A percentile compares a stretch with the other conserved stretches of the same genome.
Conservation (phyloP, 2,329 filamentous ascomycete genomes). For the Talaromyces amestolkiae region DNA sequence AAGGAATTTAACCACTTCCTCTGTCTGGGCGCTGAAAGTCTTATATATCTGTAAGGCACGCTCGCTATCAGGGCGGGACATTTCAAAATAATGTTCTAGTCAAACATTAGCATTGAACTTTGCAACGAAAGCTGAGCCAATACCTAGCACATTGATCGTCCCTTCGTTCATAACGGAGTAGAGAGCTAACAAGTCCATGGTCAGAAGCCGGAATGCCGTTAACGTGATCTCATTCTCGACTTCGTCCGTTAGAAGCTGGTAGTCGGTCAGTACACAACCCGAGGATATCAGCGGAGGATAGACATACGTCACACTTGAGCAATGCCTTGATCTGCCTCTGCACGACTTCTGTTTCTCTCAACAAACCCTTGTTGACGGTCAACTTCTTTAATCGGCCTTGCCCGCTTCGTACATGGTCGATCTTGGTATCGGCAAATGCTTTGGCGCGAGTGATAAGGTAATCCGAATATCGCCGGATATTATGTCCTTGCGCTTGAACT, state of each 20-base stretch:
- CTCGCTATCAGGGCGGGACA: slow-evolving; percentile 92
- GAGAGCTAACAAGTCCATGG: slow-evolving; percentile 81
- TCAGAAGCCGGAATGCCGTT: slow-evolving; percentile 86
- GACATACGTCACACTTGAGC: slow-evolving; percentile 80
- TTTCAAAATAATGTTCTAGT: slow-evolving; percentile 92
- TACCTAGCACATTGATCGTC: slow-evolving; percentile 92
- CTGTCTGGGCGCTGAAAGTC: slow-evolving; percentile 85
- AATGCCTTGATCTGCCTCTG: slow-evolving; percentile 84
- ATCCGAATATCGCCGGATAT: slow-evolving; percentile 86
- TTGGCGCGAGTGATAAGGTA: slow-evolving; percentile 81
- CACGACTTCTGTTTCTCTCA: slow-evolving; percentile 87
- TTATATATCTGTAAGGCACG: slow-evolving; percentile 89
- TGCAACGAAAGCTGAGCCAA: slow-evolving; percentile 27
- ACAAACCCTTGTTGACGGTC: slow-evolving; percentile 83
- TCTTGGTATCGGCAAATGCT: slow-evolving; percentile 78
- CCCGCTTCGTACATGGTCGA: slow-evolving; percentile 83
- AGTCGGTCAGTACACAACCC: slow-evolving; percentile 18
- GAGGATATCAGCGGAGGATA: slow-evolving; percentile 12
- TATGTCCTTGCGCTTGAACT: slow-evolving; percentile 93
- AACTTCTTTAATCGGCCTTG: slow-evolving; percentile 81
- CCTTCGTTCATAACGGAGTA: slow-evolving; percentile 97
- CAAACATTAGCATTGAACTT: not conserved
- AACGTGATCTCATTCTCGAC: slow-evolving; percentile 95
- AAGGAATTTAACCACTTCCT: slow-evolving; percentile 87
- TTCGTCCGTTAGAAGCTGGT: slow-evolving; percentile 77